A percentile compares a stretch with the other conserved stretches of the same genome.
phyloP scores from a whole-genome alignment of 768 basidiomycete species.

The Boletus reticulatus region DNA sequence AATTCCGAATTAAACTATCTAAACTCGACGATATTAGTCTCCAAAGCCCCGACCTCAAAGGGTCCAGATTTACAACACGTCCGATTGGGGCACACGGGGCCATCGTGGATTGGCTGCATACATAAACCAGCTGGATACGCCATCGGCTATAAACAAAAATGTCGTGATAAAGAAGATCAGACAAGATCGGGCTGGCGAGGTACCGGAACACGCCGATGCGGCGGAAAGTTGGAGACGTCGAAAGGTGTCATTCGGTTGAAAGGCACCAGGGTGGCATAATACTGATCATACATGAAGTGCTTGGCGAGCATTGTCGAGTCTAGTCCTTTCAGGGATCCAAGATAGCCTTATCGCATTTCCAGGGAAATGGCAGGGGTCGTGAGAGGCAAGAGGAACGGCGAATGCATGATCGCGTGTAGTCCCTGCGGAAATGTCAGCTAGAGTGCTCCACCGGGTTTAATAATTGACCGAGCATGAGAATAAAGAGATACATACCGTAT shows the following conservation, averaged over 20 bases:
- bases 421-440: conserved; percentile 18
- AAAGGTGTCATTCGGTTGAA: conserved; percentile 10
- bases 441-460: conserved; percentile 20
- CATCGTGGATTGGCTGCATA: conserved; percentile 5
- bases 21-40: conserved; percentile 17
- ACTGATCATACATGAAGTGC: conserved; percentile 19
- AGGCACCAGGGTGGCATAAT: conserved; percentile 19
- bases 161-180: conserved; percentile 11
- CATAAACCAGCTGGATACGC: not conserved
- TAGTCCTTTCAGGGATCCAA: conserved; percentile 27
- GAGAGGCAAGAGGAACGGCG: conserved; percentile 28
- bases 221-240: conserved; percentile 1
- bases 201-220: conserved; percentile 16
- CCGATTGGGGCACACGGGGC: conserved; percentile 9
- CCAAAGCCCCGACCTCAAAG: conserved; percentile 6
- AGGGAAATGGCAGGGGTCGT: conserved; percentile 12
- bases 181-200: conserved; percentile 17
- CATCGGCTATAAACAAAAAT: conserved; percentile 8
- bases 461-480: conserved; percentile 24
- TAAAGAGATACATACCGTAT: conserved; percentile 17
- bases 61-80: conserved; percentile 2
- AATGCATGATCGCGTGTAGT: conserved; percentile 20
- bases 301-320: conserved; percentile 18
- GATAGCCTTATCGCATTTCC: conserved; percentile 29
- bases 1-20: conserved; percentile 20